Evolutionary conservation across 352 stramenopile species (phyloP), one percentile per base, ranked within the genome.

Genomic region (Phytophthora sp.): DNA sequence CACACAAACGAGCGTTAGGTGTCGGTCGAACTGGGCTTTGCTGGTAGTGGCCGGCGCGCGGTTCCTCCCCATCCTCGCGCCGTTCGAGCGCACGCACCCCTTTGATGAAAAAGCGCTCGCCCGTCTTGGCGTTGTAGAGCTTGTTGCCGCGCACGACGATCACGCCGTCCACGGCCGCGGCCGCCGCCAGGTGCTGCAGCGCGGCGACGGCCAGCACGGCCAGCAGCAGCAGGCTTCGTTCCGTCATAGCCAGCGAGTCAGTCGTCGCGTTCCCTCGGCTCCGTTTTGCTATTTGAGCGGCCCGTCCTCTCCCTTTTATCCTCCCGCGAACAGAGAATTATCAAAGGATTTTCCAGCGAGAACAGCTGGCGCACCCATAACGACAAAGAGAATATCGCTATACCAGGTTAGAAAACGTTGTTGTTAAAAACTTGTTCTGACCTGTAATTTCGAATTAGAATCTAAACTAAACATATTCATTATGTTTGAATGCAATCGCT

Each of bases 21-120:
- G n/a, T n/a, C 2, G 51, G 20, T 48, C 42, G 31, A 68, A 53
- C 35, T 24, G 31, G 38, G 54, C 30, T 60, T 54, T 70, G 54
- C 54, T 69, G 39, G 54, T 56, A 67, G 62, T 30, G 11, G 21
- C n/a, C n/a, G n/a, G n/a, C n/a, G n/a, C n/a, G n/a, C 24, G 18
- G 31, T 38, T 67, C 51, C 32, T 57, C 54, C 38, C 44, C 39
- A 69, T 72, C 39, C 23, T 65, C 34, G n/a, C 20, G 24, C 20
- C 23, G 23, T 63, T 63, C 41, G 41, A 58, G 81, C 84, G 69
- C 69, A 94, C 81, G 69, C 71, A 91, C 84, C 45, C 87, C 87
- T 69, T 92, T 91, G 54, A 95, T 92, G 71, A 94, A 87, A 62
- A 96, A 96, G 35, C 87, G 87, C 57, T 94, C 82, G 63, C 80